These are phyloP conservation scores for Debaryomyces tyrocola DNA, from an alignment of 805 yeast genomes.

Conservation along the genomic window DNA sequence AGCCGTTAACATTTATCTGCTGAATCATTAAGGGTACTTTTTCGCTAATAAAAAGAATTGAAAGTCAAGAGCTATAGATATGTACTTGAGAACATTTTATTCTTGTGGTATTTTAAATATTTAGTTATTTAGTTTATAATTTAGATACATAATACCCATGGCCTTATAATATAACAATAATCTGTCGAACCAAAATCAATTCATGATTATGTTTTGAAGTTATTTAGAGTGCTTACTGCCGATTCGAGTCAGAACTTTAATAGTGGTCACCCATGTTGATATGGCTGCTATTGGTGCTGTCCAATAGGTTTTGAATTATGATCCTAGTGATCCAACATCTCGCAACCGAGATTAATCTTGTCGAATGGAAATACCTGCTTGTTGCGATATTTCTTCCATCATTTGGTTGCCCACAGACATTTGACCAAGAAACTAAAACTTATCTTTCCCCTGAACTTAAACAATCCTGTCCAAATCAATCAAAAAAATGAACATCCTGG, in stretches of 20 bases:
- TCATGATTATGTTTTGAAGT: slow-evolving; percentile 18
- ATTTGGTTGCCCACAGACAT: slow-evolving; percentile 29
- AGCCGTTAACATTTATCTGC: no score
- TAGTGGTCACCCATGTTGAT: slow-evolving; percentile 40
- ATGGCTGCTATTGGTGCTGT: slow-evolving; percentile 40
- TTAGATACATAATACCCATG: no score
- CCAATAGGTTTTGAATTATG: slow-evolving; percentile 25
- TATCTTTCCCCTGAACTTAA: slow-evolving; percentile 18
- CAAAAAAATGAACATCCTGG: slow-evolving; percentile 40
- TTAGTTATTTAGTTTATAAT: no score
- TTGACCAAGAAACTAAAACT: slow-evolving; percentile 37
- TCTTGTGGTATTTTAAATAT: no score
- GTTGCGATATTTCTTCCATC: slow-evolving; percentile 29
- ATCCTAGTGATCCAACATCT: slow-evolving; percentile 29
- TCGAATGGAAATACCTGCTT: slow-evolving; percentile 40
- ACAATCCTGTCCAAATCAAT: slow-evolving; percentile 38
- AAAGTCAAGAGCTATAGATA: no score
- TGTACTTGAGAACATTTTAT: no score
- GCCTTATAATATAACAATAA: background rate
- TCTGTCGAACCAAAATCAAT: no score
- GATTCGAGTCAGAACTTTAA: slow-evolving; percentile 21
- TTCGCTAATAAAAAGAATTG: no score
- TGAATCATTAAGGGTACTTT: no score
- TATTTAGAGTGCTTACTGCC: slow-evolving; percentile 32
- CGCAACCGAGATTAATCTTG: slow-evolving; percentile 40